These are phyloP conservation scores for Nitzschia sp. DNA, from an alignment of 108 stramenopile genomes.

Conservation along the genomic window DNA sequence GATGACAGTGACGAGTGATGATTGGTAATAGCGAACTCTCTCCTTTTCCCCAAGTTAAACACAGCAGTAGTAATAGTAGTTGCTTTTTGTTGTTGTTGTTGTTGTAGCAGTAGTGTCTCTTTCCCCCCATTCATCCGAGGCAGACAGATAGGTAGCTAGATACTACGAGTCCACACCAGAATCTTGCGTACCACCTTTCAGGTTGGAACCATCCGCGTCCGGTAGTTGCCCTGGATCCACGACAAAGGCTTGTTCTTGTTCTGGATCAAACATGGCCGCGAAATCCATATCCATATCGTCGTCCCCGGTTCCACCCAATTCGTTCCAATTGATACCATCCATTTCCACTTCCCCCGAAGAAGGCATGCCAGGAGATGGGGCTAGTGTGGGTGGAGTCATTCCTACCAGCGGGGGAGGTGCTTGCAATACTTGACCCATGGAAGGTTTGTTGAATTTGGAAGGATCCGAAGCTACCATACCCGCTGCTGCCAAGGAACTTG, in stretches of 20 bases:
- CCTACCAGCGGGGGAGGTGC: conserved; percentile 47
- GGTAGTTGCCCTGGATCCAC: neutral
- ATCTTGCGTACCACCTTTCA: no score
- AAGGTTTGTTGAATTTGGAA: conserved; percentile 19
- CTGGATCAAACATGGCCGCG: conserved; percentile 80
- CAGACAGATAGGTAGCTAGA: neutral
- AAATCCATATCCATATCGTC: conserved; percentile 86
- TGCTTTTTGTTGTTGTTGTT: no score
- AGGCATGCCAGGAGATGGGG: neutral
- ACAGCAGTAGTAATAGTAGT: no score
- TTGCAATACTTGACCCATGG: conserved; percentile 40
- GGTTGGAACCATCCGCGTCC: neutral
- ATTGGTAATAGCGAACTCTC: no score
- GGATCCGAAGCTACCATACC: conserved; percentile 71
- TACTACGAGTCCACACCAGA: no score
- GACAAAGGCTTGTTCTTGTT: conserved; percentile 25
- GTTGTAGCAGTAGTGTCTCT: no score
- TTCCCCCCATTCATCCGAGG: conserved; percentile 3
- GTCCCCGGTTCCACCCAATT: conserved; percentile 20
- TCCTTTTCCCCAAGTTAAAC: no score
- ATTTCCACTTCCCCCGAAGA: conserved; percentile 6
- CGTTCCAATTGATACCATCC: conserved; percentile 31
- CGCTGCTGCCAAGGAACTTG: conserved; percentile 78
- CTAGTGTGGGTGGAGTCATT: neutral
- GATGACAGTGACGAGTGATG: no score